These are phyloP conservation scores for Oxyria digyna DNA, from an alignment of 148 eudicot species.

Conservation along the genomic window DNA sequence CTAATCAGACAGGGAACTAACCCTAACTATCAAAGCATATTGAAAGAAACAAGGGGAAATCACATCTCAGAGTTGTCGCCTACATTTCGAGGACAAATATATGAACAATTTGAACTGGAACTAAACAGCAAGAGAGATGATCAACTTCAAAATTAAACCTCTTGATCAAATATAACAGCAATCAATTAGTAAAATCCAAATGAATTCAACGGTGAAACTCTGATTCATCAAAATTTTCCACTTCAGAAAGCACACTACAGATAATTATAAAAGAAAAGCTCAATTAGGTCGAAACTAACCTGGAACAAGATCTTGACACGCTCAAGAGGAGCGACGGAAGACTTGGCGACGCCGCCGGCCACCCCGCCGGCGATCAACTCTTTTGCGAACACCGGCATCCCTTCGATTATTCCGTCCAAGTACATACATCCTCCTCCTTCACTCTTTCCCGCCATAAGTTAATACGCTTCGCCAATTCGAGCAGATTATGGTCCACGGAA, in stretches of 20 bases:
- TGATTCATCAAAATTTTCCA: not conserved
- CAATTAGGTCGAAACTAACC: constrained; percentile 23
- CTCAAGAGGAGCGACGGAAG: constrained; percentile 87
- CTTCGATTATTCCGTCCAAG: constrained; percentile 34
- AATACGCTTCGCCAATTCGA: not conserved
- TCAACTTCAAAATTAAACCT: not conserved
- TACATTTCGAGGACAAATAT: not conserved
- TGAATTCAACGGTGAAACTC: not conserved
- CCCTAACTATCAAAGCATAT: not conserved
- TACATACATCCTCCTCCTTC: constrained; percentile 15
- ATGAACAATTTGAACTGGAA: not conserved
- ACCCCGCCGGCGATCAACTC: constrained; percentile 86
- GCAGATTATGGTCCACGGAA: not conserved
- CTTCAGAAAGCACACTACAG: not conserved
- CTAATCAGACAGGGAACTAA: not conserved
- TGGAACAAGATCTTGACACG: constrained; percentile 91
- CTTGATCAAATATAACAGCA: not conserved
- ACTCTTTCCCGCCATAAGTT: constrained; percentile 23
- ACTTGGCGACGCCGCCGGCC: constrained; percentile 86
- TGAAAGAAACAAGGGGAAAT: not conserved
- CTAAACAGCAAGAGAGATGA: not conserved
- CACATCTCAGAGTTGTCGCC: not conserved
- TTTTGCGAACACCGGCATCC: constrained; percentile 61
- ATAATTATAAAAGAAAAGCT: not conserved
- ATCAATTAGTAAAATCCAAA: not conserved